Evolutionary conservation across 176 grass and related monocot species (phyloP).

Genomic region (Oryza nivara): DNA sequence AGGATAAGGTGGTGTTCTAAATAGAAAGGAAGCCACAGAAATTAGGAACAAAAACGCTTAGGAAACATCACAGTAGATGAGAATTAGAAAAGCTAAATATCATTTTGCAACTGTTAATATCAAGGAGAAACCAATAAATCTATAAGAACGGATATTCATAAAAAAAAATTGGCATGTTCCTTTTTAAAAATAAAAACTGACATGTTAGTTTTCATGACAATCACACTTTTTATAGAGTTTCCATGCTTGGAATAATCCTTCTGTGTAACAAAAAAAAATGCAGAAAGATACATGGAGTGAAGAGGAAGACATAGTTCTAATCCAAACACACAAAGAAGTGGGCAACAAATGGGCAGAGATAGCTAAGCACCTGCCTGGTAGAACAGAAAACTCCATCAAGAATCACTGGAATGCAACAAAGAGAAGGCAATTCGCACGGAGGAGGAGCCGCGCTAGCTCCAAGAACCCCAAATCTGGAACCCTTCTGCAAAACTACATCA

Average conservation of each 20-base stretch:
- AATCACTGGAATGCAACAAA: constrained; percentile 99
- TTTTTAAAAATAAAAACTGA: background rate
- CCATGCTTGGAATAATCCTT: background rate
- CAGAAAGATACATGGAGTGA: constrained; percentile 97
- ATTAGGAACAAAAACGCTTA: background rate
- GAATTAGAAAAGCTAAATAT: constrained; percentile 15
- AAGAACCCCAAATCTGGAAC: constrained; percentile 59
- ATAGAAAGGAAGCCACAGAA: background rate
- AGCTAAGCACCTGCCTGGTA: constrained; percentile 77
- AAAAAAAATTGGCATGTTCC: background rate
- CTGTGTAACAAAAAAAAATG: constrained; percentile 27
- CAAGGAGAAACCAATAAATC: background rate
- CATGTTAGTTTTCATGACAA: background rate
- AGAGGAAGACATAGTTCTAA: constrained; percentile 88
- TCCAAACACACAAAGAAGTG: constrained; percentile 77
- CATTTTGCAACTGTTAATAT: background rate
- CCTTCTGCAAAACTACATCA: constrained; percentile 88
- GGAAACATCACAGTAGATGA: background rate
- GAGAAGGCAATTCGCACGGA: constrained; percentile 64
- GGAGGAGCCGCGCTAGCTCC: constrained; percentile 50
- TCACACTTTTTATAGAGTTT: background rate
- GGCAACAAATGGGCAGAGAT: constrained; percentile 99
- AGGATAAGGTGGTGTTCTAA: background rate
- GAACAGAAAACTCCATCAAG: constrained; percentile 96
- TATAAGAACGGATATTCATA: background rate